A percentile compares a stretch with the other conserved stretches of the same genome.
These are phyloP conservation scores for Pichia nanzhaoensis DNA, from an alignment of 805 yeast species.

Conservation along the genomic window DNA sequence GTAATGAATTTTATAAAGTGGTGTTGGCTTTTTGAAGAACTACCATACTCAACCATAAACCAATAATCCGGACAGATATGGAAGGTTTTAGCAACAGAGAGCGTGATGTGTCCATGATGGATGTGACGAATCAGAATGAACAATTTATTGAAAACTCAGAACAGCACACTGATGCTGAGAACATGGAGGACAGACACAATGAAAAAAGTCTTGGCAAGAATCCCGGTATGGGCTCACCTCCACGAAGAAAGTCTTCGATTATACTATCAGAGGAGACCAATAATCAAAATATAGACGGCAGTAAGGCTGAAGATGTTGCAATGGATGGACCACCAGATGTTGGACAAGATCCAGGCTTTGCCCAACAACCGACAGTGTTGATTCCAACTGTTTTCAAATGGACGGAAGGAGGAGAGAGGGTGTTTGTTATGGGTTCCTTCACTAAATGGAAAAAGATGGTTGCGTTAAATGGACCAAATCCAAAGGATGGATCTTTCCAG, in stretches of 20 bases:
- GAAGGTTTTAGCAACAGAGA: neutral
- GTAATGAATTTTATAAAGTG: too few species aligned
- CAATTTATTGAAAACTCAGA: conserved; percentile 7
- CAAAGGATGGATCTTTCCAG: conserved; percentile 46
- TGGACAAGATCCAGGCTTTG: conserved; percentile 15
- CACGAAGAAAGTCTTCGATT: conserved; percentile 55
- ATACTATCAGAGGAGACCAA: conserved; percentile 66
- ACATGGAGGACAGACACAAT: neutral
- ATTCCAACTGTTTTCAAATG: conserved; percentile 69
- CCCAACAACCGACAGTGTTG: conserved; percentile 14
- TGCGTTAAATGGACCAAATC: conserved; percentile 55
- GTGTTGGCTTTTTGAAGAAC: too few species aligned
- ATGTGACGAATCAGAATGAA: conserved; percentile 20
- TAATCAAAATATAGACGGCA: conserved; percentile 38
- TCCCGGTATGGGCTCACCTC: neutral
- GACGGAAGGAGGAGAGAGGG: conserved; percentile 95
- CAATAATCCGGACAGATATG: too few species aligned
- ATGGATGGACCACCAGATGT: conserved; percentile 25
- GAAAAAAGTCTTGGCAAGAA: too few species aligned
- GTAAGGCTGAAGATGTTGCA: conserved; percentile 25
- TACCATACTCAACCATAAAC: too few species aligned
- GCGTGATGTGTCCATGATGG: conserved; percentile 32
- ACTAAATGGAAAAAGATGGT: conserved; percentile 99
- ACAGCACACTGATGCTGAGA: neutral
- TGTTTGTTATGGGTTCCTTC: conserved; percentile 94